phyloP scores from a whole-genome alignment of 352 stramenopile species.

The Pythium coloratum region DNA sequence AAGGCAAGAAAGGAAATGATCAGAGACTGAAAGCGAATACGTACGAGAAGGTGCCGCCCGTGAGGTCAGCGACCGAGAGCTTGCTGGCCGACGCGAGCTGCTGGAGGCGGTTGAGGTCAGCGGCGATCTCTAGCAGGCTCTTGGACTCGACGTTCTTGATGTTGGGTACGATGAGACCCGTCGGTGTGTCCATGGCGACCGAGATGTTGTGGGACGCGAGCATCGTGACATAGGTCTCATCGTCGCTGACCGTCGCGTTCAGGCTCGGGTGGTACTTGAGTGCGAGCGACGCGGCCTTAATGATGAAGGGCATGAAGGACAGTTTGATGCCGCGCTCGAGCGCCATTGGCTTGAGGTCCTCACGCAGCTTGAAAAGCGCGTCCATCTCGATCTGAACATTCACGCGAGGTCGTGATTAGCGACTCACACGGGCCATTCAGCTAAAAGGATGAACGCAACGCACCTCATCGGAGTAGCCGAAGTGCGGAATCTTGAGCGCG shows the following conservation, averaged over 20 bases:
- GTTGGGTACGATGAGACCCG: slow-evolving; percentile 96
- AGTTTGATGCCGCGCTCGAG: slow-evolving; percentile 86
- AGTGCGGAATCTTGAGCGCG: slow-evolving; percentile 95
- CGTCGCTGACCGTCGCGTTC: slow-evolving; percentile 91
- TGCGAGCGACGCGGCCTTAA: slow-evolving; percentile 94
- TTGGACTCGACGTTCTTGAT: slow-evolving; percentile 92
- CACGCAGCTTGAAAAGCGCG: slow-evolving; percentile 79
- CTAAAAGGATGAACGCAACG: neutral
- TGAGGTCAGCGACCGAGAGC: slow-evolving; percentile 85
- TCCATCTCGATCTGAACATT: slow-evolving; percentile 85
- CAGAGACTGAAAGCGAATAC: slow-evolving; percentile 26
- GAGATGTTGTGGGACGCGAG: slow-evolving; percentile 96
- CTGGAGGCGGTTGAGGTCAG: slow-evolving; percentile 89
- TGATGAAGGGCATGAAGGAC: slow-evolving; percentile 96
- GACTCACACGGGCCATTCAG: neutral
- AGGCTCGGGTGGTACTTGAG: slow-evolving; percentile 93
- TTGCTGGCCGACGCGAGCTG: slow-evolving; percentile 77
- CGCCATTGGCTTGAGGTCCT: slow-evolving; percentile 88
- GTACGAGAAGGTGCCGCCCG: slow-evolving; percentile 90
- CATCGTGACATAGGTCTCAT: slow-evolving; percentile 86
- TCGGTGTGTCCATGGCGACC: slow-evolving; percentile 97
- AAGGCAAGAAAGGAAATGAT: neutral
- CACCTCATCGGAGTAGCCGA: slow-evolving; percentile 97
- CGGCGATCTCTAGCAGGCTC: slow-evolving; percentile 80
- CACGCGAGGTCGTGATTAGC: neutral